Evolutionary conservation across 108 stramenopile genomes (phyloP), one percentile per base, ranked within the genome.

Genomic region (Cylindrotheca fusiformis): DNA sequence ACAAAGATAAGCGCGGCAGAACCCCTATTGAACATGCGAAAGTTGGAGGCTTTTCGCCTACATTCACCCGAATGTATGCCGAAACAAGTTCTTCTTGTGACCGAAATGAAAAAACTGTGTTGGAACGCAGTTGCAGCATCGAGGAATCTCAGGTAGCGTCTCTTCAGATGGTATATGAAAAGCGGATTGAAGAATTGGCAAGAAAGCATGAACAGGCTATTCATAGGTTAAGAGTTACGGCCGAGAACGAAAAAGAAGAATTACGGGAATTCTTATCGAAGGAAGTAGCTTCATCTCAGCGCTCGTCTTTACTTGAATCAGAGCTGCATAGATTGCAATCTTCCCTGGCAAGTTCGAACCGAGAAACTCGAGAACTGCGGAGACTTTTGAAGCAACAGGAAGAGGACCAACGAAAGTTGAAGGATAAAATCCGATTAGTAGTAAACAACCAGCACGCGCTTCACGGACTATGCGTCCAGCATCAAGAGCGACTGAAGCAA

Each of bases 301-400:
- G 69, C 88, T 36, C 91, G 86, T 66, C 71, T 63, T 2, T 82
- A 86, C 6, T 71, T 93, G 55, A 96, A 71, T 85, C 81, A 55
- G 71, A 84, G 61, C 68, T 91, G 55, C 60, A 84, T 14, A 90
- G 89, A 2, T 30, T 80, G 50, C 63, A 68, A 23, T 23, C 17
- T 26, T 56, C 69, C 25, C 28, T 75, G 26, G 48, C 48, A 19
- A 29, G 63, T 31, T 58, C 53, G 2, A 55, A 70, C 2, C 32
- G 28, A 4, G 61, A 76, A n/a, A 44, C 64, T 5, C 65, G 66
- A 29, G 61, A 22, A 5, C 27, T 76, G 24, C 28, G 51, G 48
- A 31, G 26, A 20, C 48, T 58, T 12, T 57, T 57, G 2, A 47
- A 65, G 3, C 50, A 69, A 20, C 56, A 68, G 54, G 50, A 74